Evolutionary conservation across 768 basidiomycete genomes (phyloP).

Genomic region (Suillus fuscotomentosus): DNA sequence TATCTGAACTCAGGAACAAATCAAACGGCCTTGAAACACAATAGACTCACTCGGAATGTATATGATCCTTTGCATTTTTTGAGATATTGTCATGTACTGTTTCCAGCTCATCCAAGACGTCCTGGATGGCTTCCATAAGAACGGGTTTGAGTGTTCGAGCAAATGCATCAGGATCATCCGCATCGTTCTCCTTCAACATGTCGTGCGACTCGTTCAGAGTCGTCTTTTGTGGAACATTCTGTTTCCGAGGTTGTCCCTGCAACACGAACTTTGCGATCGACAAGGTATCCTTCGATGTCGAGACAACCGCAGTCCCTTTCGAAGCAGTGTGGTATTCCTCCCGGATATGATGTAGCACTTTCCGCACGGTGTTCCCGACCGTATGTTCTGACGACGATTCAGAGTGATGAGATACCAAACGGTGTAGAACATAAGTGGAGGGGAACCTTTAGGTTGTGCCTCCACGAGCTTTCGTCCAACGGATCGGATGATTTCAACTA

Average conservation of each 20-base stretch:
- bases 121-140: slow-evolving; percentile 95
- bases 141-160: slow-evolving; percentile 83
- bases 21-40: neutral
- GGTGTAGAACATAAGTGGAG: slow-evolving; percentile 7
- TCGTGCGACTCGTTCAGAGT: slow-evolving; percentile 47
- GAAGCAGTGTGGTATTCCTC: slow-evolving; percentile 92
- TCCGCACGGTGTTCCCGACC: slow-evolving; percentile 92
- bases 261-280: slow-evolving; percentile 85
- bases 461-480: slow-evolving; percentile 82
- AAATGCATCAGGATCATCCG: slow-evolving; percentile 77
- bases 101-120: slow-evolving; percentile 93
- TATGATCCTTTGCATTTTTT: slow-evolving; percentile 92
- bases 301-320: slow-evolving; percentile 39
- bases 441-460: slow-evolving; percentile 91
- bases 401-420: slow-evolving; percentile 8
- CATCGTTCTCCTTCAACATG: slow-evolving; percentile 65
- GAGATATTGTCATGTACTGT: slow-evolving; percentile 94
- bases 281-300: slow-evolving; percentile 44
- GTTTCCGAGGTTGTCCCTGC: slow-evolving; percentile 64
- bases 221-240: slow-evolving; percentile 39
- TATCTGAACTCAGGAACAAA: slow-evolving; percentile 27
- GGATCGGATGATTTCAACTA: slow-evolving; percentile 73
- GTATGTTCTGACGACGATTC: slow-evolving; percentile 68
- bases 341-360: slow-evolving; percentile 88
- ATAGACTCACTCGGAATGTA: slow-evolving; percentile 89